Evolutionary conservation across 2,329 filamentous ascomycete genomes (phyloP).

Genomic region (Nemania diffusa): DNA sequence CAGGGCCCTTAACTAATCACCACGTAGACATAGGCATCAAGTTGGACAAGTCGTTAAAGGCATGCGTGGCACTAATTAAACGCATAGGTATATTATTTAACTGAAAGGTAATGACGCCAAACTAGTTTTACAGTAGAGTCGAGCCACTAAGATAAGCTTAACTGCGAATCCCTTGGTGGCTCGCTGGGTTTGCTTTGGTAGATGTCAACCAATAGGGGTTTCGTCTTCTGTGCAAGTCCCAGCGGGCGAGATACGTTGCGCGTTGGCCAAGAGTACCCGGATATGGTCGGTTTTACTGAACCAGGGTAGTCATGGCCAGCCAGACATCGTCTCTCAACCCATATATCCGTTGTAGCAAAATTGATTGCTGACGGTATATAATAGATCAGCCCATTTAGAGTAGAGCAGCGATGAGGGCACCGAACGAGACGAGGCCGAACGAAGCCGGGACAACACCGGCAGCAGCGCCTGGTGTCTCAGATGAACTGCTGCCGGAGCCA

Average conservation of each 20-base stretch:
- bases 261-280: too few relatives aligned
- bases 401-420: constrained; percentile 30
- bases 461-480: constrained; percentile 26
- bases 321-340: constrained; percentile 7
- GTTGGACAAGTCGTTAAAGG: too few relatives aligned
- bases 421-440: constrained; percentile 27
- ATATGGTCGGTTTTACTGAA: too few relatives aligned
- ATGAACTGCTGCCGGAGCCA: constrained; percentile 9
- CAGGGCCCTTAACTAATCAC: too few relatives aligned
- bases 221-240: too few relatives aligned
- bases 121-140: constrained; percentile 5
- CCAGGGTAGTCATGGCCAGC: neutral
- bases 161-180: constrained; percentile 13
- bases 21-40: too few relatives aligned
- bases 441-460: constrained; percentile 27
- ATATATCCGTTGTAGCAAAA: constrained; percentile 12
- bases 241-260: too few relatives aligned
- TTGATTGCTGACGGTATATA: constrained; percentile 1
- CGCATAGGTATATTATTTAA: neutral
- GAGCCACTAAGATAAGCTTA: constrained; percentile 1
- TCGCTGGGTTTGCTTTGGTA: too few relatives aligned
- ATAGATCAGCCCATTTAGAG: constrained; percentile 16
- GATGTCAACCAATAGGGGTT: neutral
- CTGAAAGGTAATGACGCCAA: constrained; percentile 2
- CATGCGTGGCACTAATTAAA: too few relatives aligned